Percentiles rank a stretch among this genome's conserved stretches.
These are phyloP conservation scores for Dactylis glomerata DNA, from an alignment of 176 grass and related monocot species.

Conservation along the genomic window DNA sequence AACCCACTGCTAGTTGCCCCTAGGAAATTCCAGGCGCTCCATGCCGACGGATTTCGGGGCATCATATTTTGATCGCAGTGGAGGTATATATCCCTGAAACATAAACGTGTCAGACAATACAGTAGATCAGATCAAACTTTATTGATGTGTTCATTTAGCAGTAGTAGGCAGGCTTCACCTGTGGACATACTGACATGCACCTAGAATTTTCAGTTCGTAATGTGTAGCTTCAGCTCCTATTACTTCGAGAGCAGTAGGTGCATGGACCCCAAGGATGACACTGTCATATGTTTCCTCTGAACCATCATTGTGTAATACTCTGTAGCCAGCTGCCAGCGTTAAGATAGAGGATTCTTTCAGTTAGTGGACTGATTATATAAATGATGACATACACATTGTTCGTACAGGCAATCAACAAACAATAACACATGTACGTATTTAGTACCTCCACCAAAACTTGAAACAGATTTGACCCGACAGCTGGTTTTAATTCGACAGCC, in stretches of 20 bases:
- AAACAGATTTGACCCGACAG: background rate
- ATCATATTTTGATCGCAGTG: background rate
- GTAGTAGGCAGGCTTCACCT: background rate
- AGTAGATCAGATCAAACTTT: background rate
- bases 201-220: background rate
- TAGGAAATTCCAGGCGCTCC: conserved; percentile 3
- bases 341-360: background rate
- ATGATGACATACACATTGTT: background rate
- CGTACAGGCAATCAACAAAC: no score
- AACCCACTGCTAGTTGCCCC: background rate
- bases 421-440: background rate
- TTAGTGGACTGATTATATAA: background rate
- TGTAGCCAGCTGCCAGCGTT: background rate
- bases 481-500: conserved; percentile 12
- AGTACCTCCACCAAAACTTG: background rate
- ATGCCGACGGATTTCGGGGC: background rate
- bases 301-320: background rate
- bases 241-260: background rate
- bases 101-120: background rate
- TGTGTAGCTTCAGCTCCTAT: background rate
- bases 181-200: background rate
- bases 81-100: background rate
- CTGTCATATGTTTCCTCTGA: conserved; percentile 8
- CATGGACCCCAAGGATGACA: background rate
- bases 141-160: background rate